A percentile compares a stretch with the other conserved stretches of the same genome.
phyloP scores from a whole-genome alignment of 2,329 filamentous ascomycete species.

The Gaeumannomyces sp. region DNA sequence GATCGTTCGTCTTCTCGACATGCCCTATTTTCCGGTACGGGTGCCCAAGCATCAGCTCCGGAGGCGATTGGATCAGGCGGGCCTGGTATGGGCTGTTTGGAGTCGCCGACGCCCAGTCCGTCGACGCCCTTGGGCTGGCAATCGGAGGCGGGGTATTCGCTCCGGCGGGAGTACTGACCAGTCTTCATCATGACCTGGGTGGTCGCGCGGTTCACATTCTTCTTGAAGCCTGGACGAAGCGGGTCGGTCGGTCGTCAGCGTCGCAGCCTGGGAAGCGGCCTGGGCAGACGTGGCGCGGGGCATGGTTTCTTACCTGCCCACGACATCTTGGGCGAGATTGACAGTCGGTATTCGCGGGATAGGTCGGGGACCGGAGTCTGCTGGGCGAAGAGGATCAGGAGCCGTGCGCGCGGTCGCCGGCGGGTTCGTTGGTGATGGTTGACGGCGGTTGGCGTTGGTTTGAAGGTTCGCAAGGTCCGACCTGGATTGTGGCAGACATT shows the following conservation, averaged over 20 bases:
- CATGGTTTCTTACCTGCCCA: slow-evolving; percentile 36
- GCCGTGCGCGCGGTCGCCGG: neutral
- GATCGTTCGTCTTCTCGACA: slow-evolving; percentile 97
- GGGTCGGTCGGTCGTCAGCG: neutral
- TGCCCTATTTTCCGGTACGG: slow-evolving; percentile 51
- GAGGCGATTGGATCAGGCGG: no score
- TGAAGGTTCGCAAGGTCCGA: neutral
- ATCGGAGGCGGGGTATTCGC: no score
- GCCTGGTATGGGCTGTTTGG: neutral
- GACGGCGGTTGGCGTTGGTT: neutral
- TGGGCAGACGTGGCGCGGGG: neutral
- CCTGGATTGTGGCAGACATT: neutral
- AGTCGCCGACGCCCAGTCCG: neutral
- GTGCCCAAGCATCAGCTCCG: neutral
- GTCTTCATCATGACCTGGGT: slow-evolving; percentile 99
- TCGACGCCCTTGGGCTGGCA: neutral
- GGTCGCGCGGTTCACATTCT: slow-evolving; percentile 96
- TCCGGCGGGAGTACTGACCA: slow-evolving; percentile 40
- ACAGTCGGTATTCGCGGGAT: neutral
- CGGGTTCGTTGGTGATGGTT: neutral
- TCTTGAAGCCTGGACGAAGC: slow-evolving; percentile 66
- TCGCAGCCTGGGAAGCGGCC: neutral
- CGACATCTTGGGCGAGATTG: slow-evolving; percentile 33
- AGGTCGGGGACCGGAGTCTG: neutral
- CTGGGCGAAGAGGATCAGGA: neutral